Base-by-base conservation (phyloP, 2,329 filamentous ascomycete genomes). In the Penicillium expansum region DNA sequence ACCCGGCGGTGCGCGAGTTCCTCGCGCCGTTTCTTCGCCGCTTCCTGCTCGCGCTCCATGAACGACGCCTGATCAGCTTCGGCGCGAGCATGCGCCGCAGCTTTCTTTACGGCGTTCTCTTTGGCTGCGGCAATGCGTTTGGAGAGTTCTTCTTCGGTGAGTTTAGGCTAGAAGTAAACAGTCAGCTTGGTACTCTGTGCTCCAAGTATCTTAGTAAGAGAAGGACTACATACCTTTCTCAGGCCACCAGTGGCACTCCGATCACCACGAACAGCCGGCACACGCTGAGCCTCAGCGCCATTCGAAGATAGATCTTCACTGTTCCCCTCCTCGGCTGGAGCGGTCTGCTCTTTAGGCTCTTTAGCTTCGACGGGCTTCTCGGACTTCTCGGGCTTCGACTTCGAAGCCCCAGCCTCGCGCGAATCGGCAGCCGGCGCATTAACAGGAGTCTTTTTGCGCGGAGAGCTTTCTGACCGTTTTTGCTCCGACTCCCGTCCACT, bases 1-100 rank as follows among this genome's bases (percentile, higher is more conserved):
- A 80, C 79, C 57, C 81, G 81, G 33, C 83, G 72, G 57, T 84
- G 81, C 55, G 69, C 70, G 5, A 64, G 64, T 56, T 79, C 78
- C 63, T 86, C 80, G 50, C 80, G 79, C 55, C 81, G 75, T 55
- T 83, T 80, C 62, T 81, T 77, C 22, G 80, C 80, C 0, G 83
- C 81, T 10, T 83, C 74, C 33, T 82, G 81, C 67, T 89, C 86
- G n/a, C 85, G 80, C 56, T 85, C 80, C 41, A 85, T 79, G 68
- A 87, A 88, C 0, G 81, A 82, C 3, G 84, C 85, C 52, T 83
- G 80, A 62, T 89, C 86, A n/a, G 84, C 85, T 74, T 88, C 83
- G n/a, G 85, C 85, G 27, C 85, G 80, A 1, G 82, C 83, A 67
- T 89, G 85, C 0, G 84, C 83, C 9, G 83, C 84, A 9, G 80